Base-by-base conservation (phyloP, 805 yeast genomes). In the Maudiozyma serrabonitensis region DNA sequence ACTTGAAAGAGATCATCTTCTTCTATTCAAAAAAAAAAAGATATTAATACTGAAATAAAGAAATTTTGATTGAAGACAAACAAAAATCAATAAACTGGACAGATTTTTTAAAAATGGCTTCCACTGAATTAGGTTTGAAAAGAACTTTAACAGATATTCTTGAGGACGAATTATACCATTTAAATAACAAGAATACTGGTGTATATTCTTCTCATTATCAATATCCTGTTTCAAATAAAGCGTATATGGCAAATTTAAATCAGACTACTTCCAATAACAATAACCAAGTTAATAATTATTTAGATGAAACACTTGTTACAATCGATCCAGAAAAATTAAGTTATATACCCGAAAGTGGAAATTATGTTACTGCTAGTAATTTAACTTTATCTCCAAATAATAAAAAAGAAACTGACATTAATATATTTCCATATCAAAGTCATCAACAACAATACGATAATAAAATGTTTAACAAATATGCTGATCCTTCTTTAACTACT, bases 401-500 rank as follows among this genome's bases (percentile, higher is more conserved):
- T 11, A 46, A 41, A 25, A 40, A 34, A 32, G 48, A 46, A 19
- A 39, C 26, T 16, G 18, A 35, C 15, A 15, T 35, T 35, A n/a
- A 15, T 7, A 35, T n/a, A 12, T 28, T 15, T 9, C 32, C 26
- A 15, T 40, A 45, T 19, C 46, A 44, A 40, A 31, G 31, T 19
- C 41, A 42, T n/a, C 41, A 38, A 25, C 45, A 32, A 25, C 45
- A 32, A 19, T 34, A 47, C n/a, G 32, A 28, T 28, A 9, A 28
- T 28, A 28, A 28, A 8, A 52, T 56, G 26, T 64, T 64, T 54
- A 64, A 57, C 52, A 59, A 61, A 49, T 65, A 63, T 50, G 67
- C 67, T 25, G 68, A 65, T 54, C 69, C 69, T 13, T 54, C 63
- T 12, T 49, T 65, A 43, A 65, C 69, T 1, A 65, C 69, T 4